These are phyloP conservation scores for Phytopythium chamaehyphon DNA, from an alignment of 352 stramenopile species.

Conservation along the genomic window DNA sequence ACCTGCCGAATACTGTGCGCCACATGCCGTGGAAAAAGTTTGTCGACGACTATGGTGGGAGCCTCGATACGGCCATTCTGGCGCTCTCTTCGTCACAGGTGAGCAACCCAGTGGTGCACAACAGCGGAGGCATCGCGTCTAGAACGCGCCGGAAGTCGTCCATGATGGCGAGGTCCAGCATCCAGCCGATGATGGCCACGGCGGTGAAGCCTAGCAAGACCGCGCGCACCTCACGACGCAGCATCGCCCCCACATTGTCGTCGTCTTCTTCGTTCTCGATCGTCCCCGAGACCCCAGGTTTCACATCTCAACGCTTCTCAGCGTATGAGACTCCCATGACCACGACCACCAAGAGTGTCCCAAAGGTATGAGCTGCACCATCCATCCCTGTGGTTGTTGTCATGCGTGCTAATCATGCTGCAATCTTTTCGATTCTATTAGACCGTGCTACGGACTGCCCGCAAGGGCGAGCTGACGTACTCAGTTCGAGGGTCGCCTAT, in stretches of 20 bases:
- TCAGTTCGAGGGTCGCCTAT: constrained; percentile 69
- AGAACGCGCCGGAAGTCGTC: constrained; percentile 5
- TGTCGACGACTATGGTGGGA: constrained; percentile 71
- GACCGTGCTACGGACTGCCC: constrained; percentile 61
- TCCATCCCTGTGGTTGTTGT: background rate
- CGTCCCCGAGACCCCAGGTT: constrained; percentile 33
- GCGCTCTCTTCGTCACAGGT: constrained; percentile 30
- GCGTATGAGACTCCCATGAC: constrained; percentile 38
- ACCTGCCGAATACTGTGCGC: constrained; percentile 61
- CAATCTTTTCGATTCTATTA: constrained; percentile 1
- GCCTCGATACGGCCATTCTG: constrained; percentile 68
- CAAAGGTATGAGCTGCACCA: constrained; percentile 16
- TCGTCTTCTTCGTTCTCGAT: constrained; percentile 18
- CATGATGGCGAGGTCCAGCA: background rate
- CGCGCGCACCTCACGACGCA: background rate
- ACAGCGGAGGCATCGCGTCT: constrained; percentile 4
- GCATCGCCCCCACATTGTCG: background rate
- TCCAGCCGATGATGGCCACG: constrained; percentile 1
- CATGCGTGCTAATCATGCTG: background rate
- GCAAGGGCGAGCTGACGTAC: constrained; percentile 72
- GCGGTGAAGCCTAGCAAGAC: constrained; percentile 1
- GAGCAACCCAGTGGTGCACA: constrained; percentile 2
- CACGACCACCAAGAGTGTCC: constrained; percentile 11
- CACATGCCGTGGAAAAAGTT: constrained; percentile 81
- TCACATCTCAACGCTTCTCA: constrained; percentile 19